Base-by-base conservation (phyloP, 2,329 filamentous ascomycete genomes). In the Cercospora zeina region DNA sequence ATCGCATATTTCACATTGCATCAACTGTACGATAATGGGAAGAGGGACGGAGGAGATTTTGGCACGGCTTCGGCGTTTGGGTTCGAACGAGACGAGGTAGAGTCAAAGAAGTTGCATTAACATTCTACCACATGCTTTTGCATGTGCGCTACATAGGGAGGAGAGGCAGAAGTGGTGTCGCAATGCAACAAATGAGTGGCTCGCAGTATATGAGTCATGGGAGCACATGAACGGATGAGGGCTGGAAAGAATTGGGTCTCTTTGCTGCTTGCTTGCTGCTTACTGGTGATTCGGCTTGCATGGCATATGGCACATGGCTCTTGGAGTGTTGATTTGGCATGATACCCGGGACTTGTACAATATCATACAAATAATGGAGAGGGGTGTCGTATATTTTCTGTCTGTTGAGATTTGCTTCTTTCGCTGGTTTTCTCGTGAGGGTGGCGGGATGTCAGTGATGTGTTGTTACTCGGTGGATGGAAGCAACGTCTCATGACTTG, bases 11-110 rank as follows among this genome's bases (percentile, higher is more conserved):
- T 49, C 39, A 16, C 31, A 49, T 24, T 49, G 42, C 39, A 34
- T 50, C 14, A 58, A 16, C 21, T 58, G 55, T 58, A 58, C 39
- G 16, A 50, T 58, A 58, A 13, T 45, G n/a, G 36, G 11, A 36
- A 16, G 1, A n/a, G 37, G 16, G 27, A 27, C 24, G n/a, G 24
- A 39, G 36, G 51, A 10, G n/a, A 30, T 39, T 54, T 37, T 54
- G 31, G 55, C 39, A 58, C 19, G 21, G 55, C 30, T 30, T 37
- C 16, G 55, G 39, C 37, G 39, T 49, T 34, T 36, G 21, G 19
- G 21, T 49, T 27, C 14, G 42, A 11, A 21, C 4, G 21, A 27
- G 42, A 14, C 42, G 21, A 24, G 39, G 13, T 11, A 27, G 13
- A 34, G 31, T 13, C 27, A 49, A 49, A 14, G 21, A 30, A 49